phyloP scores from a whole-genome alignment of 305 asterid genomes.

The Rubia balearica region DNA sequence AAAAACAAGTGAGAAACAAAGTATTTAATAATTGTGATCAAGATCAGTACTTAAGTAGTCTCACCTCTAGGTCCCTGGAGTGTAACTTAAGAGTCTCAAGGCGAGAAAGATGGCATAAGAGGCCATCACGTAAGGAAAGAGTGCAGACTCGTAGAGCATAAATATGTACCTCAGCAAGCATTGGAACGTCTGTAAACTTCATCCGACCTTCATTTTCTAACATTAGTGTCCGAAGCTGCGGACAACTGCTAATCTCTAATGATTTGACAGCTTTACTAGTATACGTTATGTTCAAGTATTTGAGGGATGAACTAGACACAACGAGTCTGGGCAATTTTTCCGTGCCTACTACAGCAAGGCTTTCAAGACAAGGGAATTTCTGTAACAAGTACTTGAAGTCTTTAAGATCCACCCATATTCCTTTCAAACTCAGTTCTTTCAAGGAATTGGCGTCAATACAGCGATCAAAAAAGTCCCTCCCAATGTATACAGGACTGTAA shows the following conservation, averaged over 20 bases:
- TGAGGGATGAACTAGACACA: conserved; percentile 1
- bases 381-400: background rate
- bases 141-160: background rate
- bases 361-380: background rate
- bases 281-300: background rate
- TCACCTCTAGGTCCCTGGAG: background rate
- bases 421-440: background rate
- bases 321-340: background rate
- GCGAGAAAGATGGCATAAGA: background rate
- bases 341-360: background rate
- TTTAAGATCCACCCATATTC: background rate
- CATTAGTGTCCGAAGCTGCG: background rate
- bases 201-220: background rate
- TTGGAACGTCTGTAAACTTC: background rate
- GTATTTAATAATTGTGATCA: background rate
- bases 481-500: background rate
- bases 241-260: background rate
- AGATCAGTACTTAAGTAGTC: background rate
- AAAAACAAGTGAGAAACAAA: background rate
- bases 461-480: background rate
- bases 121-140: background rate
- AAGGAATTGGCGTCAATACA: background rate
- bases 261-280: no score
- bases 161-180: conserved; percentile 1
- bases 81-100: conserved; percentile 2